Base-by-base conservation (phyloP, 2,329 filamentous ascomycete species). In the Colletotrichum sp. region DNA sequence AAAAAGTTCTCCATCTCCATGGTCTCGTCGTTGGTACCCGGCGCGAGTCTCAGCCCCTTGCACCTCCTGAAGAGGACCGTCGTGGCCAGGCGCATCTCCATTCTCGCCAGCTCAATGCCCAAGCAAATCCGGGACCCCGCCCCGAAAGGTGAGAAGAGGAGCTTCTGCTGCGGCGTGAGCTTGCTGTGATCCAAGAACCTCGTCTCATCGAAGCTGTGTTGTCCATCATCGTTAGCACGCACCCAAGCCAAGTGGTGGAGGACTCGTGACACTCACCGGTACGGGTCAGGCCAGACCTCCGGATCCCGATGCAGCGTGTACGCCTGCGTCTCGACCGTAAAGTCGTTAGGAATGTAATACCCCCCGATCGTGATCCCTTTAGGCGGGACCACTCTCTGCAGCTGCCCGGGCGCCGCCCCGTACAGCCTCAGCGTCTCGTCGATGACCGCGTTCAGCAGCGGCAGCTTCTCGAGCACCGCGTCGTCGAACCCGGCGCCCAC, bases 31-130 rank as follows among this genome's bases (percentile, higher is more conserved):
- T 72, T 79, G 80, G 85, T 86, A 12, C 81, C 84, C 59, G 85
- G 82, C 26, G 75, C 65, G 2, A 83, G 71, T n/a, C 59, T 80
- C 1, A 84, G 81, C 66, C 81, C 80, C 1, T 85, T 84, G 76
- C 87, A 90, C 57, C 87, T 82, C 1, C 86, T 84, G 80, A 92
- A 91, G 81, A 93, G 90, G 7, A 86, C 83, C 0, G 89, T 88
- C 0, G 87, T 84, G 0, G 85, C 89, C 55, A 90, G 86, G 13
- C 90, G 85, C 30, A 93, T 79, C 79, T 92, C 90, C 82, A 90
- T 90, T 34, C 85, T 83, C 0, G 91, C 91, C 24, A 93, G 84
- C 76, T 92, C 89, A 24, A 90, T 83, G 4, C 91, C 91, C 18
- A 93, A 83, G 76, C 91, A 93, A 3, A 81, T 84, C 3, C 72